Evolutionary conservation across 2,329 filamentous ascomycete species (phyloP), one percentile per base, ranked within the genome.

Genomic region (Didymella pomorum): DNA sequence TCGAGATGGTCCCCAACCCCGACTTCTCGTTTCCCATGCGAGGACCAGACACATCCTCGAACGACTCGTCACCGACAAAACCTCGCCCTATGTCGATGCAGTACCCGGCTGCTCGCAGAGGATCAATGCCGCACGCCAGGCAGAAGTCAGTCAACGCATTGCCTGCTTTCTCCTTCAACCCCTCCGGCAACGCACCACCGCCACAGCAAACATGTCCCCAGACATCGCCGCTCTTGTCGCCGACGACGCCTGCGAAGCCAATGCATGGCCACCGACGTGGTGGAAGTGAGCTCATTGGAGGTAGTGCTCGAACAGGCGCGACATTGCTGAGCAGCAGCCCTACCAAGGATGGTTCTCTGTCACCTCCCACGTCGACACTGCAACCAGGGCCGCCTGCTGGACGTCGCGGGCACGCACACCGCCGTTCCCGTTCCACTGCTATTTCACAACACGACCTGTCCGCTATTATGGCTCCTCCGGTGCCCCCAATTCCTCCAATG

Each of bases 231-330:
- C 66, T 71, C n/a, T 63, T 71, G 4, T 60, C 71, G 11, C 76
- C 78, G 4, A 69, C 72, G 14, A 79, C 79, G 26, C 83, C 87
- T 18, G 81, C 84, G 20, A 82, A 86, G 60, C 80, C 84, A 23
- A 79, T 79, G 29, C 87, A 88, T 21, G 73, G 73, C 52, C 90
- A 93, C 72, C 85, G 89, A 68, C 86, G 93, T 69, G 90, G 90
- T 52, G 90, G 88, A 26, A 97, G 93, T 73, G 93, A 97, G 74
- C 93, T 96, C 70, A 90, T 96, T 45, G 92, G 92, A 35, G 91
- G 90, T 8, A 89, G 89, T 67, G 79, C 79, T 42, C 78, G 80
- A 68, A 64, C 76, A 68, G 79, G 81, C 69, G 71, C 65, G 81
- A 86, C 67, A 76, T 82, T 77, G 79, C 82, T 91, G 79, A 90